Percentiles rank a stretch among this genome's conserved stretches.
phyloP scores from a whole-genome alignment of 345 rosid species.

The Bruguiera parviflora region DNA sequence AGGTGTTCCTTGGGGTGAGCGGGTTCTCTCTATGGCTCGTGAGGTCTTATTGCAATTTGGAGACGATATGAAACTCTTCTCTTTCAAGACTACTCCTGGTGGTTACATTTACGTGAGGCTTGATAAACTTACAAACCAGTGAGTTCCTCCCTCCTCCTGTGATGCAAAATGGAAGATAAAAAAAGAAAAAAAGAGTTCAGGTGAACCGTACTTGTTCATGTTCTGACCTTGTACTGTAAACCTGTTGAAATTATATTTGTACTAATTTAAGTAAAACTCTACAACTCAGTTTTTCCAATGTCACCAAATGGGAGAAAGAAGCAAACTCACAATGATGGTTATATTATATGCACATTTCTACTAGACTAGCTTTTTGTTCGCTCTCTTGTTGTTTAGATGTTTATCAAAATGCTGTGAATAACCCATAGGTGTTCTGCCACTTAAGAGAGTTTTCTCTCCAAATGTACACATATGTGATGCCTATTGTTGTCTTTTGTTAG shows the following conservation, averaged over 20 bases:
- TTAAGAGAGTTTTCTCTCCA: too few species aligned
- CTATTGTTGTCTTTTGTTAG: slow-evolving; percentile 27
- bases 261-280: neutral
- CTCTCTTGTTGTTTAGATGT: too few species aligned
- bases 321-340: too few species aligned
- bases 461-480: neutral
- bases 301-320: neutral
- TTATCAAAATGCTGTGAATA: too few species aligned
- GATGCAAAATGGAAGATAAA: neutral
- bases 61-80: slow-evolving; percentile 54
- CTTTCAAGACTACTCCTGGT: slow-evolving; percentile 73
- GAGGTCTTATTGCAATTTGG: slow-evolving; percentile 47
- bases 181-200: neutral
- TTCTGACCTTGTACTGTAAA: neutral
- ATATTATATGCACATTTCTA: too few species aligned
- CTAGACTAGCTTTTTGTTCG: too few species aligned
- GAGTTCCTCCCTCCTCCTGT: slow-evolving; percentile 23
- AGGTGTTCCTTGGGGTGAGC: slow-evolving; percentile 72
- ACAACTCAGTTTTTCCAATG: neutral
- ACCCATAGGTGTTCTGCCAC: neutral
- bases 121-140: slow-evolving; percentile 72
- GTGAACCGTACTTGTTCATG: neutral
- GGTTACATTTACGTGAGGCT: slow-evolving; percentile 78
- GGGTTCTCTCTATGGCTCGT: slow-evolving; percentile 54
- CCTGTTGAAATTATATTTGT: neutral